Evolutionary conservation across 495 filamentous ascomycete species (phyloP).

Genomic region (Massariosphaeria phaeospora): DNA sequence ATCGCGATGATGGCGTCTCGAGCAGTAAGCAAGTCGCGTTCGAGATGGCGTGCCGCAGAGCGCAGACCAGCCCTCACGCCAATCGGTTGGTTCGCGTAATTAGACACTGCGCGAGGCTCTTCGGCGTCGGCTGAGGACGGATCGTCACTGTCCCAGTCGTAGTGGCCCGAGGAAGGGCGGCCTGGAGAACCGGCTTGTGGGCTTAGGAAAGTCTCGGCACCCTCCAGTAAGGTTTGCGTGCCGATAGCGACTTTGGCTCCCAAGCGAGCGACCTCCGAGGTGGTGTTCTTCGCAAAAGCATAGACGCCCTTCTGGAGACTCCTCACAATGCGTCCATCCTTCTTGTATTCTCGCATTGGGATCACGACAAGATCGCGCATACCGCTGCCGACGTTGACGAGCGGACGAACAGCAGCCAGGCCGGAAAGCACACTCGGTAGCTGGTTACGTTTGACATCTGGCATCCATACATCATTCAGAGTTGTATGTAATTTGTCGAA

Average conservation of each 20-base stretch:
- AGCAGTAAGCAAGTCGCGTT: constrained; percentile 77
- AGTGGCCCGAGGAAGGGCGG: constrained; percentile 30
- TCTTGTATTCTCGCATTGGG: constrained; percentile 86
- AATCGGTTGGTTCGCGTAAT: constrained; percentile 89
- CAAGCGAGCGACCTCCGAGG: constrained; percentile 82
- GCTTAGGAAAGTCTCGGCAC: constrained; percentile 70
- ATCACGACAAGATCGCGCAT: constrained; percentile 81
- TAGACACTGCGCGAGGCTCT: constrained; percentile 54
- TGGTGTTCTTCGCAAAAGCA: constrained; percentile 87
- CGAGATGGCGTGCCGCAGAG: constrained; percentile 73
- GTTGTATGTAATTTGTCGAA: constrained; percentile 83
- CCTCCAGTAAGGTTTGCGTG: constrained; percentile 83
- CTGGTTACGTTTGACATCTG: constrained; percentile 84
- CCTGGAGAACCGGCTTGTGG: constrained; percentile 37
- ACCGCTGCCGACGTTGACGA: constrained; percentile 86
- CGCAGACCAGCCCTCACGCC: constrained; percentile 80
- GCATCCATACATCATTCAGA: constrained; percentile 96
- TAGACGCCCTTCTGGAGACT: constrained; percentile 85
- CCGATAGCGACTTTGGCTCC: constrained; percentile 94
- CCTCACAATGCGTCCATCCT: constrained; percentile 87
- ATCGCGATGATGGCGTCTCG: constrained; percentile 92
- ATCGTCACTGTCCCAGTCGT: constrained; percentile 61
- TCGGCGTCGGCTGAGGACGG: constrained; percentile 49
- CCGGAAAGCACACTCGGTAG: constrained; percentile 85
- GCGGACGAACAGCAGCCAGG: constrained; percentile 77